Evolutionary conservation across 2,329 filamentous ascomycete genomes (phyloP), one percentile per base, ranked within the genome.

Genomic region (Tolypocladium tropicale): DNA sequence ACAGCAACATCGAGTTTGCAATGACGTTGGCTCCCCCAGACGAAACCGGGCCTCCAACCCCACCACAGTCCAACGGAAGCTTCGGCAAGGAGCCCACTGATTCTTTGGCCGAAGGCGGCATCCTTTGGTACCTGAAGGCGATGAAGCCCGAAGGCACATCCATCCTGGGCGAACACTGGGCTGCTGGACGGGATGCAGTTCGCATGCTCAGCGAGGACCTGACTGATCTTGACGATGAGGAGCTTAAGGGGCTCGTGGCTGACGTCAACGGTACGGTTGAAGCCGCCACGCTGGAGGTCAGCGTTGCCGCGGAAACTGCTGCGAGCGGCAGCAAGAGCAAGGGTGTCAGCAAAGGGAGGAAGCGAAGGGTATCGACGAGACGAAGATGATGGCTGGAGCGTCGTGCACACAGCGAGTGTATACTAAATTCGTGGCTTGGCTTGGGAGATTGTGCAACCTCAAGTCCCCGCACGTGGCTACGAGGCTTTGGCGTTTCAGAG

Each of bases 191-290:
- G 36, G 88, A 92, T 55, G 83, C 88, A 1, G 72, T 78, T 37
- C 74, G 80, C 32, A 76, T 75, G 63, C 84, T 93, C 70, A 95
- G 89, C 64, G 92, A 96, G 70, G 89, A 93, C 63, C 78, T 96
- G 25, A 95, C 89, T 56, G 93, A 96, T 67, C 84, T 96, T 68
- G 92, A 95, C 64, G 92, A 96, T 61, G 91, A 95, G 53, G 90
- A 93, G 72, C 77, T 96, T 57, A 85, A 89, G 64, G 89, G 87
- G 36, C 74, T 90, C 36, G 78, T 74, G 36, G 75, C 77, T 52
- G 79, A 81, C 60, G 74, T 82, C 33, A 78, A 79, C 60, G 75
- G 79, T 39, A 63, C 62, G 32, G 66, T 68, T 28, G 57, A 59
- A 37, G 64, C 68, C 3, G 64, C 65, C 37, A 62, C 59, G 23